A percentile compares a stretch with the other conserved stretches of the same genome.
Evolutionary conservation across 192 early-diverging fungal species (phyloP).

Genomic region (Oehlia diaphana): DNA sequence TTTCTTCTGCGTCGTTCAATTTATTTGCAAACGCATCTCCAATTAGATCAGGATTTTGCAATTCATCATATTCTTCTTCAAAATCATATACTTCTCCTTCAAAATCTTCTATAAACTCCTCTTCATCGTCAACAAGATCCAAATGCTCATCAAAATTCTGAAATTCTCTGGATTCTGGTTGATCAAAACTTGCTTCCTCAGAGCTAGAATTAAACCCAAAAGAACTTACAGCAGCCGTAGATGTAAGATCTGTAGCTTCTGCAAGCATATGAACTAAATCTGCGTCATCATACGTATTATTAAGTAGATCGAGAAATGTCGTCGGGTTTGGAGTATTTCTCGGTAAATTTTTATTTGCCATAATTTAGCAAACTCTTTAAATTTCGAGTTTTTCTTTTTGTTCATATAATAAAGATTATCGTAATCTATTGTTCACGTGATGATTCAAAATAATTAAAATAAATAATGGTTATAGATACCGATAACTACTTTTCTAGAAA

Average conservation of each 20-base stretch:
- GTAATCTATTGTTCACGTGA: background rate
- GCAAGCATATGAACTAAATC: conserved; percentile 13
- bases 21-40: background rate
- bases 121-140: background rate
- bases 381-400: too few relatives aligned
- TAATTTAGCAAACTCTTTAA: too few relatives aligned
- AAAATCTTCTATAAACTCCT: background rate
- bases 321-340: background rate
- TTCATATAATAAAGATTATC: background rate
- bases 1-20: background rate
- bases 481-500: too few relatives aligned
- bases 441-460: too few relatives aligned
- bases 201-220: background rate
- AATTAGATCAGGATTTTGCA: background rate
- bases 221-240: background rate
- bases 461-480: too few relatives aligned
- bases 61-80: background rate
- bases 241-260: background rate
- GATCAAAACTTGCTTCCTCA: background rate
- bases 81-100: background rate
- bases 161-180: background rate
- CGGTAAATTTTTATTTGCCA: background rate
- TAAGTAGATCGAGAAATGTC: conserved; percentile 14
- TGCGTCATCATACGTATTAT: conserved; percentile 11
- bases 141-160: background rate